Conservation (phyloP, 2,329 filamentous ascomycete species). For the Phialocephala subalpina region DNA sequence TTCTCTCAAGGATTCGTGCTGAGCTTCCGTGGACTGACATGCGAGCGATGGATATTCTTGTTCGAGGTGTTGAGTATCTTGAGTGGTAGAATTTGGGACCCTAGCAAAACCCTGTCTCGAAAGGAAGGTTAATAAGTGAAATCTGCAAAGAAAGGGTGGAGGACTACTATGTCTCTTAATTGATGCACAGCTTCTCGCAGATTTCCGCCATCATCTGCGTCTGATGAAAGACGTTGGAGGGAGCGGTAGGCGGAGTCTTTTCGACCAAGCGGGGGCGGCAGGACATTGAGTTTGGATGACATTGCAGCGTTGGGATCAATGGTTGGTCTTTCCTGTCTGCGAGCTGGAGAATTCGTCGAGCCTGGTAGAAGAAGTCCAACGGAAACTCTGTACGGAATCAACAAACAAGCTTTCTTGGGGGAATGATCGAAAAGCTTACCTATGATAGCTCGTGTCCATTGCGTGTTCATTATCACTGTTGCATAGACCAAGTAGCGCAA, state of each 20-base stretch:
- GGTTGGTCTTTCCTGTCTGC: neutral
- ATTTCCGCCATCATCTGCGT: neutral
- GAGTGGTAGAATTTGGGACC: slow-evolving; percentile 24
- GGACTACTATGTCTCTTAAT: neutral
- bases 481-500: slow-evolving; percentile 22
- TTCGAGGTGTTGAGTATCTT: slow-evolving; percentile 26
- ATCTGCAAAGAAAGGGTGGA: neutral
- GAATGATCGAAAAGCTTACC: slow-evolving; percentile 11
- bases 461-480: slow-evolving; percentile 4
- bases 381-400: neutral
- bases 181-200: neutral
- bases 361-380: neutral
- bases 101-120: slow-evolving; percentile 23
- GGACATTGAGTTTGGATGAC: neutral
- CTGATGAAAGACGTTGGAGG: neutral
- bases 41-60: neutral
- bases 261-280: neutral
- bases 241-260: neutral
- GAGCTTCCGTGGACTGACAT: neutral
- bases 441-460: slow-evolving; percentile 27
- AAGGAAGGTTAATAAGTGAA: neutral
- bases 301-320: neutral
- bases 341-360: neutral
- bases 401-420: neutral
- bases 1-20: neutral